A percentile compares a stretch with the other conserved stretches of the same genome.
phyloP scores from a whole-genome alignment of 768 basidiomycete species.

The Tylopilus felleus region DNA sequence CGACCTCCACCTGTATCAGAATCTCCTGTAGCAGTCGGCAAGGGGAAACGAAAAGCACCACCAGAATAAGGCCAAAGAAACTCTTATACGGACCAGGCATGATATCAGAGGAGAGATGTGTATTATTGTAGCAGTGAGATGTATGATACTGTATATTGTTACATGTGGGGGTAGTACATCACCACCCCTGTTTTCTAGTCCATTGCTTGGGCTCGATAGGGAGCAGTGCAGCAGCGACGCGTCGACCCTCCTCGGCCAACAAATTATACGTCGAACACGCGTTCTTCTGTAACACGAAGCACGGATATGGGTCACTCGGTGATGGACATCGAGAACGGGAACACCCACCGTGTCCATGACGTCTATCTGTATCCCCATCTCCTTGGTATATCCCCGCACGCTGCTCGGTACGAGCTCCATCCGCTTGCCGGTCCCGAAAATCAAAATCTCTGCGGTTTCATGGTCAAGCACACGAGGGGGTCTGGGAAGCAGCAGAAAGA shows the following conservation, averaged over 20 bases:
- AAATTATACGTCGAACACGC: constrained; percentile 96
- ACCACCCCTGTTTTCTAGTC: constrained; percentile 32
- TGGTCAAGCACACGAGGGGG: background rate
- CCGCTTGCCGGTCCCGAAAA: constrained; percentile 82
- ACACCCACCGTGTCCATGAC: constrained; percentile 74
- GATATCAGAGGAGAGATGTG: background rate
- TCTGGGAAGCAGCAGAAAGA: background rate
- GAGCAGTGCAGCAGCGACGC: constrained; percentile 87
- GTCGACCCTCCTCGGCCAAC: constrained; percentile 87
- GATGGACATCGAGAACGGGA: background rate
- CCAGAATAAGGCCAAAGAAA: constrained; percentile 19
- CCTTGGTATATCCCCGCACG: constrained; percentile 63
- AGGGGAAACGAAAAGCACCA: constrained; percentile 64
- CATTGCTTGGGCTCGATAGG: constrained; percentile 58
- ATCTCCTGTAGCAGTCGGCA: constrained; percentile 25
- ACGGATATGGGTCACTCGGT: background rate
- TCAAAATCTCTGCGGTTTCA: constrained; percentile 68
- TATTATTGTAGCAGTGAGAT: constrained; percentile 11
- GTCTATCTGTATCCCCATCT: constrained; percentile 83
- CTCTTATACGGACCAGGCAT: background rate
- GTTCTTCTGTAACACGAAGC: constrained; percentile 56
- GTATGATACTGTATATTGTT: constrained; percentile 17
- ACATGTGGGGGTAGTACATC: background rate
- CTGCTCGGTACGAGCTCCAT: constrained; percentile 66
- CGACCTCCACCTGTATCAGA: constrained; percentile 31